Base-by-base conservation (phyloP, 2,329 filamentous ascomycete species). In the Colletotrichum sp. region DNA sequence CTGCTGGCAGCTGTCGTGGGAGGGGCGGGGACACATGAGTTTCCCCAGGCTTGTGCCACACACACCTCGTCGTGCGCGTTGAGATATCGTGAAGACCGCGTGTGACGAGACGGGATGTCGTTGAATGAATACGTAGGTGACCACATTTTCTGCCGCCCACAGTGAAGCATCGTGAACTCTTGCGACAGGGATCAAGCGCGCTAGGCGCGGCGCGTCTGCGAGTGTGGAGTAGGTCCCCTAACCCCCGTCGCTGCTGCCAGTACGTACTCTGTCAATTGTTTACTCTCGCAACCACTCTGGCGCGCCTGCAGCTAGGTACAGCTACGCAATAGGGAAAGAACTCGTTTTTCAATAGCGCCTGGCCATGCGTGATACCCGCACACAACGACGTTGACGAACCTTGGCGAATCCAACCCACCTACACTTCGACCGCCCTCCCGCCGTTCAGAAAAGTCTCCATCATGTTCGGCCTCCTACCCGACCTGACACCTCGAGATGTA, bases 401-500 rank as follows among this genome's bases (percentile, higher is more conserved):
- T 43, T 28, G 4, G 58, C 28, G 18, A 61, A 18, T 18, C 30
- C 27, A 48, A 48, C 43, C 43, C 6, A 48, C 43, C 10, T 48
- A 22, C 43, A 48, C 10, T 18, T 43, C 39, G 39, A 43, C 39
- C 39, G 39, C 18, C 39, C 18, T 43, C 18, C 39, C 10, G 39
- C 39, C 36, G 36, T 15, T 43, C 18, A n/a, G 18, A 43, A n/a
- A 7, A 16, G 30, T 13, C 12, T 43, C 78, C 25, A 84, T 77
- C 64, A 93, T 93, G 89, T 89, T 94, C 79, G 90, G 89, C 61
- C 87, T 92, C 65, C 88, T 95, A 18, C 93, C 93, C 62, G 91
- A 92, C 76, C 89, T 95, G 75, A 90, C 91, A 22, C 94, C 93
- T 66, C 92, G 92, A 85, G 93, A 95, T 81, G 94, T 95, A 88